Evolutionary conservation across 495 filamentous ascomycete genomes (phyloP).

Genomic region (Evansstolkia leycettana): DNA sequence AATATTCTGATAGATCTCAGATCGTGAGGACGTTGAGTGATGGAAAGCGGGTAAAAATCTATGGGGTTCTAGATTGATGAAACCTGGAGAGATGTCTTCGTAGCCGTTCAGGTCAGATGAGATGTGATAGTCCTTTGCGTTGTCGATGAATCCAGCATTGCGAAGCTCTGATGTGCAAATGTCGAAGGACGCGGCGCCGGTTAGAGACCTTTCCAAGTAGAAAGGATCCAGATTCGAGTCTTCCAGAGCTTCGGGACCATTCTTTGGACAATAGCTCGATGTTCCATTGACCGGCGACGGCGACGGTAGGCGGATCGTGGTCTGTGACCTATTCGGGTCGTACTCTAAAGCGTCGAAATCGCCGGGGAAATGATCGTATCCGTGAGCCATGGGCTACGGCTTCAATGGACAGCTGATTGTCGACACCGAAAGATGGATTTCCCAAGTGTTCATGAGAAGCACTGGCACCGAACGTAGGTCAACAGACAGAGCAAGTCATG

Average conservation of each 20-base stretch:
- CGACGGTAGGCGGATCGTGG: slow-evolving; percentile 20
- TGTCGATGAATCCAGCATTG: slow-evolving; percentile 24
- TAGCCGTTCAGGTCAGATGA: slow-evolving; percentile 16
- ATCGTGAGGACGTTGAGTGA: slow-evolving; percentile 24
- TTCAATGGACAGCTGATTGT: background rate
- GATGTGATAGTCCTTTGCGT: slow-evolving; percentile 24
- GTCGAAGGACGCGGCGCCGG: slow-evolving; percentile 17
- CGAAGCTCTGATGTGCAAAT: slow-evolving; percentile 15
- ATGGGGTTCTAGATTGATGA: slow-evolving; percentile 3
- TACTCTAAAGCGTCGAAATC: slow-evolving; percentile 22
- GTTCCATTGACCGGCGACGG: slow-evolving; percentile 20
- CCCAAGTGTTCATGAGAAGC: too few relatives aligned
- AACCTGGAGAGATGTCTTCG: slow-evolving; percentile 4
- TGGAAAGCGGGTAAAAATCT: slow-evolving; percentile 10
- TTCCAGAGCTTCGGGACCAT: slow-evolving; percentile 18
- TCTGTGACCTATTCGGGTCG: slow-evolving; percentile 24
- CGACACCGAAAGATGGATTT: background rate
- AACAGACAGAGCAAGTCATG: too few relatives aligned
- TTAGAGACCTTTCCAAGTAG: slow-evolving; percentile 31
- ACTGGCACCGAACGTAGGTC: background rate
- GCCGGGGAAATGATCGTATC: slow-evolving; percentile 20
- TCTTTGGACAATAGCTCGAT: slow-evolving; percentile 25
- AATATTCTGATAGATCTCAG: slow-evolving; percentile 26
- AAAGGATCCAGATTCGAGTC: slow-evolving; percentile 34
- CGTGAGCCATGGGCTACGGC: slow-evolving; percentile 33